Conservation (phyloP, 306 rosid species). For the Acacia crassicarpa region DNA sequence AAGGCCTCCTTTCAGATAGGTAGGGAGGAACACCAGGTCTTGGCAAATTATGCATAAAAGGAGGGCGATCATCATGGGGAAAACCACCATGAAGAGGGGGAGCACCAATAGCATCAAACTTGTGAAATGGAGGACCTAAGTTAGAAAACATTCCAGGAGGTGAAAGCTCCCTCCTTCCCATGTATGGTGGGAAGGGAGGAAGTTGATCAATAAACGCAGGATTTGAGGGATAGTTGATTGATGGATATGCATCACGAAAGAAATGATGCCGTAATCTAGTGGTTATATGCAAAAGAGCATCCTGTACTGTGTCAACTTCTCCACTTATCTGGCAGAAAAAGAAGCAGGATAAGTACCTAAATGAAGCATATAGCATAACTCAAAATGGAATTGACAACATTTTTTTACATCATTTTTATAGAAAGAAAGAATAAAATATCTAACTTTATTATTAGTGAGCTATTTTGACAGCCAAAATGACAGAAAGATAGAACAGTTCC, state of each 20-base stretch:
- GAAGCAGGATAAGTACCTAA: slow-evolving; percentile 21
- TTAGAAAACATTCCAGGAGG: slow-evolving; percentile 83
- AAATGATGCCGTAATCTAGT: slow-evolving; percentile 77
- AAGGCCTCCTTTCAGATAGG: slow-evolving; percentile 76
- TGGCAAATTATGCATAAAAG: slow-evolving; percentile 58
- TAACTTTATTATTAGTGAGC: slow-evolving; percentile 13
- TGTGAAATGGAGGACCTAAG: slow-evolving; percentile 67
- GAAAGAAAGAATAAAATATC: slow-evolving; percentile 8
- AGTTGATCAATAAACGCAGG: slow-evolving; percentile 68
- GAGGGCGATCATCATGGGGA: slow-evolving; percentile 69
- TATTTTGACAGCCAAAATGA: slow-evolving; percentile 1
- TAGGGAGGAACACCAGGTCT: slow-evolving; percentile 63
- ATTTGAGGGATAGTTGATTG: slow-evolving; percentile 67
- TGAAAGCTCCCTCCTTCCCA: slow-evolving; percentile 82
- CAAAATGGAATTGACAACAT: slow-evolving; percentile 5
- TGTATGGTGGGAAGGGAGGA: slow-evolving; percentile 67
- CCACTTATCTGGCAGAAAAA: slow-evolving; percentile 71
- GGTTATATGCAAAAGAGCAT: slow-evolving; percentile 87
- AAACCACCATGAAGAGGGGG: slow-evolving; percentile 59
- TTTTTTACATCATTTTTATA: not conserved
- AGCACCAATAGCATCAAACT: slow-evolving; percentile 54
- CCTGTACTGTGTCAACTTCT: slow-evolving; percentile 86
- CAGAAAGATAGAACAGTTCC: not conserved
- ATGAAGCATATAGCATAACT: not conserved
- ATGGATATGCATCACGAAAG: slow-evolving; percentile 77